Base-by-base conservation (phyloP, 2,329 filamentous ascomycete genomes). In the Fragosphaeria purpurea region DNA sequence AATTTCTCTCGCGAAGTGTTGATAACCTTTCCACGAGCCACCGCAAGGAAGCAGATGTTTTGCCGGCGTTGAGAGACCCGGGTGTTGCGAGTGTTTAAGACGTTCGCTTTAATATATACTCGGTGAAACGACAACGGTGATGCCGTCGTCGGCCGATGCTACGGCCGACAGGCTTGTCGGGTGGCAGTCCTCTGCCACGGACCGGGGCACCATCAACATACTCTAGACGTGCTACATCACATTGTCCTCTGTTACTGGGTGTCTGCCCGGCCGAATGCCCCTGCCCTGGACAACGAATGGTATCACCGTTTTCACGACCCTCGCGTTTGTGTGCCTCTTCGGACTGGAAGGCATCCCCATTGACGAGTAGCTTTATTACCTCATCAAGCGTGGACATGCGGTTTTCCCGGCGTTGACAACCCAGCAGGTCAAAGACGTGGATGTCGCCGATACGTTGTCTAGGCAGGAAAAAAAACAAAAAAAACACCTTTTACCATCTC, bases 231-330 rank as follows among this genome's bases (percentile, higher is more conserved):
- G 65, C 48, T 43, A 59, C 2, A 47, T 68, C 22, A 74, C 1
- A 68, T 71, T 7, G 58, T 69, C 6, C 61, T 73, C 0, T 72
- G 68, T 54, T 63, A 59, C 34, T 72, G 68, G 66, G 63, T 67
- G 4, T 58, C 63, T 4, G 59, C 71, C 4, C 66, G 64, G 52
- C 63, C 68, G 6, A 70, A 72, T 41, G 56, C 68, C 4, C 62
- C 64, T 0, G 57, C 63, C 3, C 53, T 53, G 0, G 59, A 58
- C 3, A 63, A 69, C 52, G 60, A 55, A 10, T 61, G 58, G 51
- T 62, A 62, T 39, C 58, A 63, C 6, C 53, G 55, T 10, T 50
- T 65, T 22, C 34, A 58, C 4, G 63, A 67, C 47, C 31, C 57
- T 69, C 40, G 63, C 67, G 33, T 49, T 58, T 12, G 60, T 72